These are phyloP conservation scores for Detonula confervacea DNA, from an alignment of 352 stramenopile species.

Conservation along the genomic window DNA sequence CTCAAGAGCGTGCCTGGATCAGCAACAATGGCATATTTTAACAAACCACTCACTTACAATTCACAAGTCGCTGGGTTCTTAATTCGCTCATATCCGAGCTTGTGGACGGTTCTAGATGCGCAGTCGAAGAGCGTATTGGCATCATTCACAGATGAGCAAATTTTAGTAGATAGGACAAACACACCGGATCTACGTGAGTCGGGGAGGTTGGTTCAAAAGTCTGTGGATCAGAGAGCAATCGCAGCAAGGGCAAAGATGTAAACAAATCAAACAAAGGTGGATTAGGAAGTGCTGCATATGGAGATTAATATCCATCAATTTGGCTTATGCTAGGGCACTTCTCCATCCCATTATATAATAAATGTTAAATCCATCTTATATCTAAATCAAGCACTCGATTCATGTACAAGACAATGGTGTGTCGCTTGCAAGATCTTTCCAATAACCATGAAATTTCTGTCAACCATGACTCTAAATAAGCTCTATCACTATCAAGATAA, in stretches of 20 bases:
- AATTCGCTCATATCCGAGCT: slow-evolving; percentile 59
- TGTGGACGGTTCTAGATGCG: slow-evolving; percentile 68
- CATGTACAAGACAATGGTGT: too few relatives aligned
- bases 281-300: background rate
- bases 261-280: background rate
- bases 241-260: slow-evolving; percentile 33
- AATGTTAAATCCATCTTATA: too few relatives aligned
- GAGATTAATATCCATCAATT: background rate
- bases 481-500: too few relatives aligned
- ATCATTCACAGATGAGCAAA: slow-evolving; percentile 62
- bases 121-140: slow-evolving; percentile 48
- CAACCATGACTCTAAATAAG: too few relatives aligned
- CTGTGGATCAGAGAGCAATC: slow-evolving; percentile 72
- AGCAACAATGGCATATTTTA: slow-evolving; percentile 77
- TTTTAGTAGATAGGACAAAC: slow-evolving; percentile 71
- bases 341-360: too few relatives aligned
- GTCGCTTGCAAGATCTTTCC: too few relatives aligned
- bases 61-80: slow-evolving; percentile 74
- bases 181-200: slow-evolving; percentile 70
- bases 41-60: slow-evolving; percentile 83
- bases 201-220: slow-evolving; percentile 67
- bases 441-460: too few relatives aligned
- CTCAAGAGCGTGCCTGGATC: slow-evolving; percentile 51
- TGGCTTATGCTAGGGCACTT: too few relatives aligned
- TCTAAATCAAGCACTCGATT: too few relatives aligned